Percentiles rank a stretch among this genome's conserved stretches.
Evolutionary conservation across 371 early-diverging fungal genomes (phyloP).

Genomic region (Mucor indicus): DNA sequence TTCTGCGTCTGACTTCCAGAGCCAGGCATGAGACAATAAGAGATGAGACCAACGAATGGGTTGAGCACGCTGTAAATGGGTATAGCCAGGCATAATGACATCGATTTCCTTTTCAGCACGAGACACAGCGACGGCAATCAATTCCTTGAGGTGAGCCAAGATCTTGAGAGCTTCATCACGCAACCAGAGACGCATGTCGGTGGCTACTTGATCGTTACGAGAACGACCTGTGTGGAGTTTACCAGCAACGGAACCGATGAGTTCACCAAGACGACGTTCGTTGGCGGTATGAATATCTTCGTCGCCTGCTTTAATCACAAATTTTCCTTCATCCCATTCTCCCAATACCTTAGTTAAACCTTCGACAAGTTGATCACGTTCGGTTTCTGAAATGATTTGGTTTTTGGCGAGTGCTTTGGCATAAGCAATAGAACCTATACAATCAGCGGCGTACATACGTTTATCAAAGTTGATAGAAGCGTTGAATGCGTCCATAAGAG

Average conservation of each 20-base stretch:
- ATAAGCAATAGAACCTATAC: conserved; percentile 88
- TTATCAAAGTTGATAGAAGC: conserved; percentile 92
- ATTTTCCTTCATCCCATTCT: conserved; percentile 83
- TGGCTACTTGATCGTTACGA: conserved; percentile 97
- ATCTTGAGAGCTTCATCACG: conserved; percentile 73
- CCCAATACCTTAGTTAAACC: conserved; percentile 75
- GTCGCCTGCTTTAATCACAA: conserved; percentile 77
- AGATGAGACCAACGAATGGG: conserved; percentile 96
- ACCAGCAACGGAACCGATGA: conserved; percentile 90
- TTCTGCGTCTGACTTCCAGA: conserved; percentile 84
- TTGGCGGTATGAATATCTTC: conserved; percentile 99
- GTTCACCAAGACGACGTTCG: conserved; percentile 91
- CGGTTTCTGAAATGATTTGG: conserved; percentile 74
- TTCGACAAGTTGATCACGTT: conserved; percentile 65
- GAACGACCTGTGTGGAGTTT: conserved; percentile 96
- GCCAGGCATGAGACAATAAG: conserved; percentile 85
- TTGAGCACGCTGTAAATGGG: conserved; percentile 97
- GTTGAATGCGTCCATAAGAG: conserved; percentile 95
- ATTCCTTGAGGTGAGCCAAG: conserved; percentile 62
- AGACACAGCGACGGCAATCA: conserved; percentile 68
- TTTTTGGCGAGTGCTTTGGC: conserved; percentile 77
- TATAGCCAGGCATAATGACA: conserved; percentile 96
- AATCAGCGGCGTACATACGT: conserved; percentile 88
- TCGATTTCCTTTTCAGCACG: conserved; percentile 88
- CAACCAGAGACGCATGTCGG: conserved; percentile 95